Conservation (phyloP, 495 filamentous ascomycete genomes). For the Bathelium albidoporum region DNA sequence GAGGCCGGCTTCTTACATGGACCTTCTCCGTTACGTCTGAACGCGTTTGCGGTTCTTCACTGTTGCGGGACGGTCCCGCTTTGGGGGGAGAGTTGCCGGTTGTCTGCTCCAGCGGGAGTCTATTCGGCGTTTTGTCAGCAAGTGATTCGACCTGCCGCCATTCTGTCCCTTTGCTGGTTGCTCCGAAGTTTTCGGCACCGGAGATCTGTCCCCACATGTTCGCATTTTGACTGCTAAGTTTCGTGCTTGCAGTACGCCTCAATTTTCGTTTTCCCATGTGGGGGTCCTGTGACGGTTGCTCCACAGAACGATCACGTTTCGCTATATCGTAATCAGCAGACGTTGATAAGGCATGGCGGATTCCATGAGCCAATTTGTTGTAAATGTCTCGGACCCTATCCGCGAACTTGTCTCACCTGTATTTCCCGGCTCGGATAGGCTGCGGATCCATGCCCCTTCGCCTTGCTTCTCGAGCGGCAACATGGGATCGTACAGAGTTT, state of each 20-base stretch:
- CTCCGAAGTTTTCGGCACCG: slow-evolving; percentile 34
- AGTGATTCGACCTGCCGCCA: slow-evolving; percentile 12
- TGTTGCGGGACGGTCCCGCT: not conserved
- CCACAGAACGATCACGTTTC: slow-evolving; percentile 37
- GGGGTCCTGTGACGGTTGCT: slow-evolving; percentile 16
- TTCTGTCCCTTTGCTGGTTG: slow-evolving; percentile 25
- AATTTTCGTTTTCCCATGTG: slow-evolving; percentile 56
- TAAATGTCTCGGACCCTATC: too few relatives aligned
- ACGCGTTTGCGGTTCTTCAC: not conserved
- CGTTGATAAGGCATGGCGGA: not conserved
- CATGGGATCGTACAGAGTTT: slow-evolving; percentile 65
- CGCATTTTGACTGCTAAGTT: slow-evolving; percentile 66
- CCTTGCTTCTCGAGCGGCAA: slow-evolving; percentile 62
- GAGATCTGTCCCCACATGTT: slow-evolving; percentile 85
- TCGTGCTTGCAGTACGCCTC: slow-evolving; percentile 68
- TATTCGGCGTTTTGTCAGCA: slow-evolving; percentile 26
- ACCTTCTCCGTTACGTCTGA: slow-evolving; percentile 6
- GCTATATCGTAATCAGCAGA: slow-evolving; percentile 9
- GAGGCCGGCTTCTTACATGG: slow-evolving; percentile 5
- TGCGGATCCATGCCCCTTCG: slow-evolving; percentile 58
- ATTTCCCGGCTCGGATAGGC: not conserved
- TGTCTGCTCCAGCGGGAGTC: slow-evolving; percentile 3
- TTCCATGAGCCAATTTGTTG: too few relatives aligned
- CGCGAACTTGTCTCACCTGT: slow-evolving; percentile 22
- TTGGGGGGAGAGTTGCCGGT: not conserved